Evolutionary conservation across 2,329 filamentous ascomycete species (phyloP), one percentile per base, ranked within the genome.

Genomic region (Penicillium sp.): DNA sequence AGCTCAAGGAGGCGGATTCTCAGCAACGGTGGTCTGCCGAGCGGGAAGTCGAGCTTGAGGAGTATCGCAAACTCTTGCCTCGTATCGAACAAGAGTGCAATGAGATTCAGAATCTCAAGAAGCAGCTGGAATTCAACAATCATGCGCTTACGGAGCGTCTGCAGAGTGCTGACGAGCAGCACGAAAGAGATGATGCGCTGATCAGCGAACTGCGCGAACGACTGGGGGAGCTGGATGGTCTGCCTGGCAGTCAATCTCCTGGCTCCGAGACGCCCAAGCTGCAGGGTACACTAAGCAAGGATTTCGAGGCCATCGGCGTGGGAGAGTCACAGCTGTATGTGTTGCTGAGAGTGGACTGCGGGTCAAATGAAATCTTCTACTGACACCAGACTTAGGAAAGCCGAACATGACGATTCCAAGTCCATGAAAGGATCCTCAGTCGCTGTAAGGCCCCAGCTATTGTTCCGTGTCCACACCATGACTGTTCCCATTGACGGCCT

Each of bases 81-180:
- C 69, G 66, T 39, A 73, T 75, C 48, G 73, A 76, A 49, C 72
- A 74, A 55, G 73, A 76, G 47, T 67, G 70, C 47, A 70, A 69
- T 50, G 73, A 76, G 49, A 67, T 75, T 35, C 72, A 73, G 49
- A 69, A 71, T 39, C 61, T 74, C 50, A 75, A 75, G 57, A 75
- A 73, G 47, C 66, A 74, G 49, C 61, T 76, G 8, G 72, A 75
- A 50, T 73, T 74, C 50, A 72, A 76, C 54, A 75, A 75, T 47
- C 71, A 74, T 50, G 67, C 71, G 11, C 63, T 76, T 12, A 71
- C 69, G 6, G 71, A 73, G 49, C 63, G 72, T 12, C 65, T 73
- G 13, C 60, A 70, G 39, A 68, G 68, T 48, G 66, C 70, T 2
- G 66, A 71, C 45, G 72, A 75, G 50, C 69, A 74, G 43, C 66